Evolutionary conservation across 345 rosid genomes (phyloP).

Genomic region (Boechera stricta): DNA sequence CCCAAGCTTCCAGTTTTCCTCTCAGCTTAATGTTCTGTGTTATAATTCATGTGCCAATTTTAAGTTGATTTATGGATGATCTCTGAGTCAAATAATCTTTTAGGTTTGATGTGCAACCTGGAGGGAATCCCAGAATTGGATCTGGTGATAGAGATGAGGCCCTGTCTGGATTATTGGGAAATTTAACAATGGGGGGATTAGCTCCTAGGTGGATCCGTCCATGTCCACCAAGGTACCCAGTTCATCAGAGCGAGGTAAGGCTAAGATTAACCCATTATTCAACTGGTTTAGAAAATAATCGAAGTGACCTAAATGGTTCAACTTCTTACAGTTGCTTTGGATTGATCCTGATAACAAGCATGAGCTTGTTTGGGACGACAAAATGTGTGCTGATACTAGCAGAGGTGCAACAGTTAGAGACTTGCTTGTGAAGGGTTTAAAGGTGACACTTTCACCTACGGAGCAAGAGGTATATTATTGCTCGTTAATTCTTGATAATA

Average conservation of each 20-base stretch:
- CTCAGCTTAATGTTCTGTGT: conserved; percentile 11
- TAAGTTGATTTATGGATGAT: conserved; percentile 34
- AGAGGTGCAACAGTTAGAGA: conserved; percentile 89
- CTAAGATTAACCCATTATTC: conserved; percentile 2
- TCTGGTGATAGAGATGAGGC: conserved; percentile 84
- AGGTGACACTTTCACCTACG: conserved; percentile 77
- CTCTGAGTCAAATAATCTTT: conserved; percentile 29
- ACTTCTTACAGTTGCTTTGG: conserved; percentile 78
- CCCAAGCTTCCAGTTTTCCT: conserved; percentile 16
- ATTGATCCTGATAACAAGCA: conserved; percentile 92
- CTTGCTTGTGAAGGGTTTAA: conserved; percentile 82
- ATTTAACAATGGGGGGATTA: conserved; percentile 60
- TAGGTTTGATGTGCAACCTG: conserved; percentile 87
- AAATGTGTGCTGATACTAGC: conserved; percentile 99
- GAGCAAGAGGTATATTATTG: conserved; percentile 72
- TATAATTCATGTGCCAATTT: conserved; percentile 26
- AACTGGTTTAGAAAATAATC: conserved; percentile 18
- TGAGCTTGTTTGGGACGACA: conserved; percentile 95
- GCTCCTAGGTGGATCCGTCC: conserved; percentile 86
- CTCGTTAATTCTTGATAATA: conserved; percentile 22
- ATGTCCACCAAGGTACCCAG: conserved; percentile 76
- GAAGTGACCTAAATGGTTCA: conserved; percentile 21
- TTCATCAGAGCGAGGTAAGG: conserved; percentile 81
- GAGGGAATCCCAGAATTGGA: conserved; percentile 76
- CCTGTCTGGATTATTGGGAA: conserved; percentile 58